Percentiles rank a stretch among this genome's conserved stretches.
These are phyloP conservation scores for Plantago major DNA, from an alignment of 257 asterid species.

Conservation along the genomic window DNA sequence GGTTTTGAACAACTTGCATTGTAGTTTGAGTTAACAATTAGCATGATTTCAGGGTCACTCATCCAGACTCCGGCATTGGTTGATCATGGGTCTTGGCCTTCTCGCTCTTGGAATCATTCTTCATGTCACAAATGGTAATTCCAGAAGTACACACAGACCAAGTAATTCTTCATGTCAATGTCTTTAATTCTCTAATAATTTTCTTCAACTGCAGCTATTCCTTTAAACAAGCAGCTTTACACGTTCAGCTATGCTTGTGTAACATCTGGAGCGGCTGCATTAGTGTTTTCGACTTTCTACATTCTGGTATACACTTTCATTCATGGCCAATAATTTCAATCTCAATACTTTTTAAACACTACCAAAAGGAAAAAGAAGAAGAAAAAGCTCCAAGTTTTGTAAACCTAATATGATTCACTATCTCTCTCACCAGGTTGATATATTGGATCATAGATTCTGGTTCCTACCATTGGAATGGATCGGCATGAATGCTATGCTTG, in stretches of 20 bases:
- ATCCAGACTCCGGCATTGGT: slow-evolving; percentile 63
- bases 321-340: slow-evolving; percentile 6
- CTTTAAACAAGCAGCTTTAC: slow-evolving; percentile 71
- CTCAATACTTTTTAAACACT: not conserved
- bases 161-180: not conserved
- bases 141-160: not conserved
- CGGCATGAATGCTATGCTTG: slow-evolving; percentile 86
- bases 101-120: slow-evolving; percentile 48
- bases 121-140: slow-evolving; percentile 61
- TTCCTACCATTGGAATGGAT: slow-evolving; percentile 74
- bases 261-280: slow-evolving; percentile 70
- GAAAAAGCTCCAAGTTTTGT: not conserved
- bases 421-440: slow-evolving; percentile 41
- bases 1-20: not conserved
- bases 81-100: slow-evolving; percentile 46
- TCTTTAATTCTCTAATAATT: slow-evolving; percentile 2
- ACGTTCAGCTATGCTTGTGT: slow-evolving; percentile 71
- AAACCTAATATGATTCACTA: not conserved
- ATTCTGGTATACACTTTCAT: slow-evolving; percentile 37
- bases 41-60: slow-evolving; percentile 44
- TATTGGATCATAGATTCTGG: slow-evolving; percentile 38
- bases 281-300: slow-evolving; percentile 62
- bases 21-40: not conserved
- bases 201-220: slow-evolving; percentile 50
- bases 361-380: not conserved